phyloP scores from a whole-genome alignment of 2,329 filamentous ascomycete genomes.

The Nothomitra cinnamomea region DNA sequence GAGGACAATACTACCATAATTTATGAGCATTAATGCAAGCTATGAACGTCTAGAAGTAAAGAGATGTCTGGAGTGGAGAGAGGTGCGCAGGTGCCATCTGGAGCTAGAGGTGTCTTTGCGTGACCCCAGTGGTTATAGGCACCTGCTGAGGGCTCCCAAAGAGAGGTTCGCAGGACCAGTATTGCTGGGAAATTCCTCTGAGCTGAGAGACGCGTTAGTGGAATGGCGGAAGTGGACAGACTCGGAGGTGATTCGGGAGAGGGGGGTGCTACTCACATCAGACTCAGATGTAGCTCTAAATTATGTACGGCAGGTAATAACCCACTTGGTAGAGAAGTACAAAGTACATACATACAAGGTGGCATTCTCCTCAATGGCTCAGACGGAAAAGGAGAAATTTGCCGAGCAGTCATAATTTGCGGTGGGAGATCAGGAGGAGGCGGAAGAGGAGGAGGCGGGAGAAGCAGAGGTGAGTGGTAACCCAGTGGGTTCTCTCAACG shows the following conservation, averaged over 20 bases:
- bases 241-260: background rate
- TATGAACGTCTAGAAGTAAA: background rate
- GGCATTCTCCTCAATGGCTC: too few species aligned
- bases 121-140: background rate
- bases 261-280: background rate
- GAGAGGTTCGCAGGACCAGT: background rate
- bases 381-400: background rate
- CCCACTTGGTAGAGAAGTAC: background rate
- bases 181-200: background rate
- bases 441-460: background rate
- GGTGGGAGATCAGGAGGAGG: background rate
- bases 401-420: background rate
- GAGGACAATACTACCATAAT: background rate
- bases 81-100: too few species aligned
- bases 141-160: background rate
- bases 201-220: background rate
- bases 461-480: background rate
- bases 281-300: background rate
- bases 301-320: too few species aligned
- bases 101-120: background rate
- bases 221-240: background rate
- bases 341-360: too few species aligned
- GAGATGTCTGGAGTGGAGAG: background rate
- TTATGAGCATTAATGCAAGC: background rate
- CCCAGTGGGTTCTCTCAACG: background rate